A percentile compares a stretch with the other conserved stretches of the same genome.
Conservation (phyloP, 192 early-diverging fungal species). For the Podila clonocystis region DNA sequence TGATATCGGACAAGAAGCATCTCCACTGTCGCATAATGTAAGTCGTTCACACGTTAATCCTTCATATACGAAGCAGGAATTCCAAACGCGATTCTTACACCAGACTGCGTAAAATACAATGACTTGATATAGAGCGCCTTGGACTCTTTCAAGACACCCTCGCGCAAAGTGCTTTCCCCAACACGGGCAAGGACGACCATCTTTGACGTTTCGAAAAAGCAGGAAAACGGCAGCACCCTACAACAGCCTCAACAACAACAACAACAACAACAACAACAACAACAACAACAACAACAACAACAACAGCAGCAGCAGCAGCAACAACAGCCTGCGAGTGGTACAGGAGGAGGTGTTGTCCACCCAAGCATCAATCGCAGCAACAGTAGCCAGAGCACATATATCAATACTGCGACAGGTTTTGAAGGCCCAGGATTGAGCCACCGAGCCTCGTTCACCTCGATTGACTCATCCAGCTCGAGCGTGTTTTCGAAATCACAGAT, state of each 20-base stretch:
- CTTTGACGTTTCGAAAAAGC: slow-evolving; percentile 23
- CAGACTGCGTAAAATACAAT: background rate
- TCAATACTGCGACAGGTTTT: background rate
- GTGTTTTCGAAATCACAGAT: slow-evolving; percentile 20
- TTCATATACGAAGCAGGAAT: too few species aligned
- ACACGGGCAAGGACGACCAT: slow-evolving; percentile 11
- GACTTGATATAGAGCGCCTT: background rate
- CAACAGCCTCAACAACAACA: background rate
- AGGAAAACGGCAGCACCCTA: background rate
- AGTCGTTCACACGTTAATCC: too few species aligned
- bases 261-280: background rate
- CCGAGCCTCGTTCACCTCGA: slow-evolving; percentile 35
- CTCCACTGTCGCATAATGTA: too few species aligned
- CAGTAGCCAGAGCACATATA: slow-evolving; percentile 8
- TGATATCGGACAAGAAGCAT: too few species aligned
- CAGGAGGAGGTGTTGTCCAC: too few species aligned
- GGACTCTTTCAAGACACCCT: slow-evolving; percentile 5
- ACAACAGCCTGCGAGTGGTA: background rate
- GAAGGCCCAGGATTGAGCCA: slow-evolving; percentile 12
- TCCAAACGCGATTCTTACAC: too few species aligned
- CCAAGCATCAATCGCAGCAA: slow-evolving; percentile 16
- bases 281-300: background rate
- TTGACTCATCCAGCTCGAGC: slow-evolving; percentile 43
- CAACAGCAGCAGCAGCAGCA: background rate
- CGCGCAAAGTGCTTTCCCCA: slow-evolving; percentile 35